A percentile compares a stretch with the other conserved stretches of the same genome.
Conservation (phyloP, 2,329 filamentous ascomycete species). For the Neofusicoccum ribis region DNA sequence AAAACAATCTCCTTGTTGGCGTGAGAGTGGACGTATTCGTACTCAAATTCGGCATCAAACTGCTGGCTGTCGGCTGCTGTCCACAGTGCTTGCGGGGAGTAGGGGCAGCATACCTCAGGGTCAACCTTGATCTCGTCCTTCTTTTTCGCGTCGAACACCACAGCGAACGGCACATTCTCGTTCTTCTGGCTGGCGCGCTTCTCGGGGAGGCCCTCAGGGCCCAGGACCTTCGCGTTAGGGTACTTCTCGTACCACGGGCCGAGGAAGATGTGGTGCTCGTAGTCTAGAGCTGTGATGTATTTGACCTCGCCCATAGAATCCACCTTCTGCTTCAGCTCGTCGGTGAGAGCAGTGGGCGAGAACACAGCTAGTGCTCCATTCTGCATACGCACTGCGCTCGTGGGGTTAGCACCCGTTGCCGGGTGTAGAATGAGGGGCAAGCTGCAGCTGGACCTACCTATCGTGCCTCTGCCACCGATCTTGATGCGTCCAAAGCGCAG, state of each 20-base stretch:
- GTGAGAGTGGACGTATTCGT: conserved; percentile 78
- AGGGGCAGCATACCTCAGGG: conserved; percentile 49
- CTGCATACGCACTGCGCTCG: conserved; percentile 67
- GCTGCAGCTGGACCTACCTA: conserved; percentile 57
- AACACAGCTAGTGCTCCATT: conserved; percentile 82
- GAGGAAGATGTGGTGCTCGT: conserved; percentile 94
- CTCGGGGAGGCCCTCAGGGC: conserved; percentile 77
- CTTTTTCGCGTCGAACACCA: conserved; percentile 54
- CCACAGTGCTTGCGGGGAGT: too few species aligned
- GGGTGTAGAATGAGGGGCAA: background rate
- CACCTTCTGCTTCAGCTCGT: conserved; percentile 65
- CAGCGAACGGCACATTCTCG: conserved; percentile 63
- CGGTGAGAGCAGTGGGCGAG: conserved; percentile 84
- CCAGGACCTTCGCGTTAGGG: conserved; percentile 77
- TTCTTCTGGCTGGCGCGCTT: conserved; percentile 68
- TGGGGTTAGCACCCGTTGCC: conserved; percentile 21
- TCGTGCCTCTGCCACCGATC: conserved; percentile 82
- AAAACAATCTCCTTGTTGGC: conserved; percentile 87
- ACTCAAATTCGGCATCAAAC: conserved; percentile 84
- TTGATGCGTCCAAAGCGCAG: conserved; percentile 75
- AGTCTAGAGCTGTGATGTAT: conserved; percentile 85
- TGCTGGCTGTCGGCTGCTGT: background rate
- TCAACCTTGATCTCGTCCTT: conserved; percentile 55
- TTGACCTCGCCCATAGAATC: conserved; percentile 64
- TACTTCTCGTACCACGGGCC: conserved; percentile 80